A percentile compares a stretch with the other conserved stretches of the same genome.
phyloP scores from a whole-genome alignment of 306 rosid genomes.

The Malus orientalis region DNA sequence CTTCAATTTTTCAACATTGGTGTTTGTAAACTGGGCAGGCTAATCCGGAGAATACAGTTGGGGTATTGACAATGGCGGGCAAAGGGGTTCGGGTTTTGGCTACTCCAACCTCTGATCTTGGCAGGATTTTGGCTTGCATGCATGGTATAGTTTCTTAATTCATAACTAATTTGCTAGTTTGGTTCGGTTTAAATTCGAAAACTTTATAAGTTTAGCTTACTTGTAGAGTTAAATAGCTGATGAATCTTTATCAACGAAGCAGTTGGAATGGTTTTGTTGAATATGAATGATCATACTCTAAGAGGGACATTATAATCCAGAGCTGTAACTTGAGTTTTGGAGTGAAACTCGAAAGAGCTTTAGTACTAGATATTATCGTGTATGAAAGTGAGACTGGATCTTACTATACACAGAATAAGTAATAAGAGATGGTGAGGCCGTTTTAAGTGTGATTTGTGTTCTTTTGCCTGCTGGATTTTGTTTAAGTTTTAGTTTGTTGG shows the following conservation, averaged over 20 bases:
- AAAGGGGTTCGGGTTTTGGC: constrained; percentile 58
- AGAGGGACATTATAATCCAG: neutral
- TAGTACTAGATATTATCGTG: neutral
- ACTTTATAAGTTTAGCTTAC: neutral
- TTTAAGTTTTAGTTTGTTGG: neutral
- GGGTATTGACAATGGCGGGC: constrained; percentile 76
- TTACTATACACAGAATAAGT: neutral
- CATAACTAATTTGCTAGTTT: neutral
- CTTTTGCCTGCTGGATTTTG: neutral
- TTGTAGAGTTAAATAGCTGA: neutral
- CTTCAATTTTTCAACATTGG: neutral
- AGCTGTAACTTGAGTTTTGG: neutral
- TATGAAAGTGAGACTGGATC: neutral
- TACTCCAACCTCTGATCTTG: constrained; percentile 39
- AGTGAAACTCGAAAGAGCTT: neutral
- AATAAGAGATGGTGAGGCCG: neutral
- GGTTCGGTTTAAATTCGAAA: neutral
- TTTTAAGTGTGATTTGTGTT: neutral
- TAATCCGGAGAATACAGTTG: constrained; percentile 77
- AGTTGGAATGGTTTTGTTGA: neutral
- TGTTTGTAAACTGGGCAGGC: constrained; percentile 26
- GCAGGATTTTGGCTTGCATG: constrained; percentile 63
- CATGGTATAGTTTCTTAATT: constrained; percentile 35
- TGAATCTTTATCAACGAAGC: neutral
- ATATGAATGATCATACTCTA: neutral